Evolutionary conservation across 2,329 filamentous ascomycete genomes (phyloP).

Genomic region (Diplodia sapinea): DNA sequence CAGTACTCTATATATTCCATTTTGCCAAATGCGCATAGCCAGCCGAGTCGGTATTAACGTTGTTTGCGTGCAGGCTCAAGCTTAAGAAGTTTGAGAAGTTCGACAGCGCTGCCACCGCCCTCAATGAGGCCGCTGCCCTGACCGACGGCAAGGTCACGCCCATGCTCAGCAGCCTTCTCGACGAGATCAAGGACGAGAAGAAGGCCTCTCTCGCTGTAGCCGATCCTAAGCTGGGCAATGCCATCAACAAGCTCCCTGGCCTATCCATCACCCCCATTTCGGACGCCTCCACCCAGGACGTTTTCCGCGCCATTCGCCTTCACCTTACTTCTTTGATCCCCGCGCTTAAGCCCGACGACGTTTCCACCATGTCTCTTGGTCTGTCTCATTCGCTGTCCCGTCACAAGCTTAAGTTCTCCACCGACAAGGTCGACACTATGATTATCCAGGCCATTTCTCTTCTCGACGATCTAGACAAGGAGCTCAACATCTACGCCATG

Average conservation of each 20-base stretch:
- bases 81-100: conserved; percentile 98
- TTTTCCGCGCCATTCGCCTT: conserved; percentile 93
- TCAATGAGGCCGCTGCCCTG: conserved; percentile 87
- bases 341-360: conserved; percentile 80
- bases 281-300: conserved; percentile 80
- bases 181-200: conserved; percentile 95
- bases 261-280: conserved; percentile 84
- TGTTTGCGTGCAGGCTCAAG: conserved; percentile 68
- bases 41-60: conserved; percentile 10
- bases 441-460: conserved; percentile 92
- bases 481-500: conserved; percentile 98
- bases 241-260: conserved; percentile 89
- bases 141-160: conserved; percentile 95
- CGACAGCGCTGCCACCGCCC: conserved; percentile 85
- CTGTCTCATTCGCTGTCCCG: conserved; percentile 88
- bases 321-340: conserved; percentile 90
- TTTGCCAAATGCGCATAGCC: not conserved
- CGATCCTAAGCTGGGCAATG: conserved; percentile 86
- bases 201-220: conserved; percentile 94
- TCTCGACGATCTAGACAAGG: conserved; percentile 96
- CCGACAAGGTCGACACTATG: conserved; percentile 99
- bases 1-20: conserved; percentile 53
- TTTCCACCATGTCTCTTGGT: conserved; percentile 94
- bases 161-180: conserved; percentile 79
- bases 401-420: conserved; percentile 98